Evolutionary conservation across 306 rosid species (phyloP), one percentile per base, ranked within the genome.

Genomic region (Lathyrus sativus): DNA sequence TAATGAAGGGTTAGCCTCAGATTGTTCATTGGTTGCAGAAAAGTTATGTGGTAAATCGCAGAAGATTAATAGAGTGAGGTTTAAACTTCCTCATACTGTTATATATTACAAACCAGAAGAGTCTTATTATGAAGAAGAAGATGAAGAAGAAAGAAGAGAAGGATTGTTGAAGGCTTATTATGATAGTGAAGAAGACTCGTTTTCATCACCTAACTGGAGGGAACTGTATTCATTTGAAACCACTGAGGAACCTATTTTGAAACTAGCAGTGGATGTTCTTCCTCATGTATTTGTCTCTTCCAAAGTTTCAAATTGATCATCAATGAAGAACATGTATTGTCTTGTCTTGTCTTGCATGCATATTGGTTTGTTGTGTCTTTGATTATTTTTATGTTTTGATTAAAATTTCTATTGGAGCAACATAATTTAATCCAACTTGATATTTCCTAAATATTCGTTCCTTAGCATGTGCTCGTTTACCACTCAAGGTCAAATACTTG

Each of bases 261-360:
- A 13, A 55, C 80, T 78, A 9, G 83, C 86, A 39, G 86, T 71
- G 51, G 44, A 70, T 57, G 28, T 57, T 78, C 82, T 79, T 64
- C 83, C 83, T 64, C 69, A 37, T 53, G 68, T 78, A 26, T 42
- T 11, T 65, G 67, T 70, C 37, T 78, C 85, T 70, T 78, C 85
- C 71, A 61, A 65, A 62, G 10, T 65, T 45, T 68, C 73, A 68
- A 33, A 7, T 18, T 49, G 5, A 39, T 18, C 46, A 11, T 60
- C 11, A 41, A 24, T 6, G 39, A 35, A 7, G 9, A 35, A 35
- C 38, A 33, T 33, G 8, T 33, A 0, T 33, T 33, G 31, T 28
- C 31, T 24, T 41, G 31, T 28, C 31, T 24, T 41, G 41, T 17
- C 57, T 24, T 42, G 54, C 45, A n/a, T 50, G 26, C 46, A 12